Evolutionary conservation across 2,329 filamentous ascomycete genomes (phyloP).

Genomic region (Sporothrix sp.): DNA sequence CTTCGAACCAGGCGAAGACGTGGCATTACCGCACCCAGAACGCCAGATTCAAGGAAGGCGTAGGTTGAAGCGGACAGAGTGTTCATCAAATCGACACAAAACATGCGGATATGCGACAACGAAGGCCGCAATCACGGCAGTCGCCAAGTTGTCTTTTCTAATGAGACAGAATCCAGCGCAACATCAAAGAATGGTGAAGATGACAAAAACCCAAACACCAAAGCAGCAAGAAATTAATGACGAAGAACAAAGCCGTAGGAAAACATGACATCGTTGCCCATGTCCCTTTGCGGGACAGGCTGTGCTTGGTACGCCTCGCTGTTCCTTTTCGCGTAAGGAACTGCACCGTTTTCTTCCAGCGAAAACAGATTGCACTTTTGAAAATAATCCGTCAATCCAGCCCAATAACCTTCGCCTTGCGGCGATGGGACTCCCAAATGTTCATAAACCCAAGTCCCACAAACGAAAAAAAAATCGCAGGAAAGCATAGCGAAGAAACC

Average conservation of each 20-base stretch:
- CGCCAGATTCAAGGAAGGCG: too few species aligned
- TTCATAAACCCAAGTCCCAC: too few species aligned
- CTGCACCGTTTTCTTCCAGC: too few species aligned
- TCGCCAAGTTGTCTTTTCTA: not conserved
- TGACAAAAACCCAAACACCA: not conserved
- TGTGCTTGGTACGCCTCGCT: conserved; percentile 4
- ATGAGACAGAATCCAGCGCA: not conserved
- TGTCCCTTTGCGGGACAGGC: not conserved
- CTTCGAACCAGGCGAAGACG: too few species aligned
- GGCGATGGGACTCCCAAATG: not conserved
- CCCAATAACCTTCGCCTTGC: not conserved
- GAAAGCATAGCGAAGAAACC: too few species aligned
- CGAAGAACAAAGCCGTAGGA: not conserved
- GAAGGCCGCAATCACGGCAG: too few species aligned
- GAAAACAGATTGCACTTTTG: too few species aligned
- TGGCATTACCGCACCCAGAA: too few species aligned
- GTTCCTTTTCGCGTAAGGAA: too few species aligned
- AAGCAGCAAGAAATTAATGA: not conserved
- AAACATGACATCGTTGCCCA: conserved; percentile 1
- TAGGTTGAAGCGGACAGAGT: too few species aligned
- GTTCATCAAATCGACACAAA: too few species aligned
- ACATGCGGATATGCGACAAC: too few species aligned
- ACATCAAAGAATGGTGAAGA: not conserved
- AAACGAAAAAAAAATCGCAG: not conserved
- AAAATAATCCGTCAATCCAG: not conserved